Evolutionary conservation across 768 basidiomycete genomes (phyloP).

Genomic region (Cubamyces lactineus): DNA sequence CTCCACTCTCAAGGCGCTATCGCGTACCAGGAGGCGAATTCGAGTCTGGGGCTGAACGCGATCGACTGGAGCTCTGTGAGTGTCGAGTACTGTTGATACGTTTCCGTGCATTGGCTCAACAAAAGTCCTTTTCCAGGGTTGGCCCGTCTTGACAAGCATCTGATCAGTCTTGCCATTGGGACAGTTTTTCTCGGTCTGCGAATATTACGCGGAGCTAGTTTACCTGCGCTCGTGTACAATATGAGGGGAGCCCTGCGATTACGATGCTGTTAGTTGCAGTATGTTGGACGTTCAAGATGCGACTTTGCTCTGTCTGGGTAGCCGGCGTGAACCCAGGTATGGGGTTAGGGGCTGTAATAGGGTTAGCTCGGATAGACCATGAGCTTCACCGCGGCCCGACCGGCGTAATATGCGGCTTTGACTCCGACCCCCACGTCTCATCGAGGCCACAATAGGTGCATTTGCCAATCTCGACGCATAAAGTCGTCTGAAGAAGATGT

Average conservation of each 20-base stretch:
- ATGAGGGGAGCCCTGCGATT: too few relatives aligned
- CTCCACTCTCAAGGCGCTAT: slow-evolving; percentile 11
- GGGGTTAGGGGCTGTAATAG: neutral
- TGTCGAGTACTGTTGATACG: neutral
- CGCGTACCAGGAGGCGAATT: slow-evolving; percentile 16
- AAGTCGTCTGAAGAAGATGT: neutral
- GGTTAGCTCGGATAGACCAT: too few relatives aligned
- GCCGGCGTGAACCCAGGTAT: neutral
- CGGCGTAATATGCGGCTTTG: too few relatives aligned
- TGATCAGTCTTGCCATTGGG: neutral
- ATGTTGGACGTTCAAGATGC: too few relatives aligned
- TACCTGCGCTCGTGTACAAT: too few relatives aligned
- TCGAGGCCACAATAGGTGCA: neutral
- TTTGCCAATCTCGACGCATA: neutral
- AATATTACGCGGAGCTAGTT: too few relatives aligned
- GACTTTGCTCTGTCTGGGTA: too few relatives aligned
- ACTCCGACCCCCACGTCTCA: neutral
- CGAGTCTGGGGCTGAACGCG: slow-evolving; percentile 19
- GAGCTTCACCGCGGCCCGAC: too few relatives aligned
- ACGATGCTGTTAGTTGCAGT: too few relatives aligned
- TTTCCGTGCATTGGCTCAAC: neutral
- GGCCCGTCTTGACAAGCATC: slow-evolving; percentile 19
- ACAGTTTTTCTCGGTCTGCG: too few relatives aligned
- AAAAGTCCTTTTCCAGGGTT: neutral
- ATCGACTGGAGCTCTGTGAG: slow-evolving; percentile 25